phyloP scores from a whole-genome alignment of 148 eudicot genomes.

The Rhododendron henanense region DNA sequence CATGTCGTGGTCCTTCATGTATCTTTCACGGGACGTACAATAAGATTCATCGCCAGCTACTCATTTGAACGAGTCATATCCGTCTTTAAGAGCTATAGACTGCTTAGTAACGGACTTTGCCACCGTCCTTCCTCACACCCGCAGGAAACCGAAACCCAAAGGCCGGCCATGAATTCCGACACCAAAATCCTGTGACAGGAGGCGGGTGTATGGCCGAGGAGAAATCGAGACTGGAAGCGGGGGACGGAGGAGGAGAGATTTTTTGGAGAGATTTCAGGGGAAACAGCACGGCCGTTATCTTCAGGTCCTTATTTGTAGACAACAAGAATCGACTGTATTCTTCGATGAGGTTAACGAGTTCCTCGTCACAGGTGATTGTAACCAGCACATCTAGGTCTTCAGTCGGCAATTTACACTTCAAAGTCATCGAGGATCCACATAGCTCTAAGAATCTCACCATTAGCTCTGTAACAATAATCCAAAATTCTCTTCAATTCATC shows the following conservation, averaged over 20 bases:
- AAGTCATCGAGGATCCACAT: slow-evolving; percentile 39
- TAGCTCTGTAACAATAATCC: slow-evolving; percentile 10
- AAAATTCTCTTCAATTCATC: neutral
- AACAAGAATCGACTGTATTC: slow-evolving; percentile 42
- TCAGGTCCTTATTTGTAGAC: slow-evolving; percentile 9
- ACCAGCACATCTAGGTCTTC: slow-evolving; percentile 72
- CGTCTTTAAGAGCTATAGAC: no score
- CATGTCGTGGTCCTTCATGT: no score
- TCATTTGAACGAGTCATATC: no score
- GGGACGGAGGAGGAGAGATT: slow-evolving; percentile 29
- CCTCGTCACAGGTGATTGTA: slow-evolving; percentile 63
- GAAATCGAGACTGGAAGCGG: neutral
- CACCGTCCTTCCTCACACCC: neutral
- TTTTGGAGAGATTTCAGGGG: slow-evolving; percentile 19
- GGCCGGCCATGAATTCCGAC: neutral
- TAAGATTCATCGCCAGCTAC: no score
- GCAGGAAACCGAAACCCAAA: no score
- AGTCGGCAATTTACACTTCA: slow-evolving; percentile 64
- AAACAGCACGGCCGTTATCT: slow-evolving; percentile 55
- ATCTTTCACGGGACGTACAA: no score
- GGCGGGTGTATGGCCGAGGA: neutral
- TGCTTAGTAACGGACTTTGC: neutral
- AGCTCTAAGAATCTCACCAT: slow-evolving; percentile 48
- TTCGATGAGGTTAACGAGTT: slow-evolving; percentile 52
- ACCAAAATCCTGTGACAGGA: neutral